Base-by-base conservation (phyloP, 352 stramenopile genomes). In the Pythium aquatile region DNA sequence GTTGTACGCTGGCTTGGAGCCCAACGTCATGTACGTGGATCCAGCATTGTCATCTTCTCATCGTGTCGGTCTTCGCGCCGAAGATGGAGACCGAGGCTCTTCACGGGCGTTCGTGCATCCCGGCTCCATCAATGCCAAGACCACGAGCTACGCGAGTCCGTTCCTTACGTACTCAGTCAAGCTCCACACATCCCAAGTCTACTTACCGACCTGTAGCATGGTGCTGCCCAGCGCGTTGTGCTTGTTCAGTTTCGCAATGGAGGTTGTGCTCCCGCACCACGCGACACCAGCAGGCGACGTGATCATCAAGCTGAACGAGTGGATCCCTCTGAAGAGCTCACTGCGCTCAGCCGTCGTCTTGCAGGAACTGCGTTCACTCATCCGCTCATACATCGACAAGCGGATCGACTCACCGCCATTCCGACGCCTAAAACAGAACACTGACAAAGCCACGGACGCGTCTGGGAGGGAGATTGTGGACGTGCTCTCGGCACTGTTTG, bases 11-110 rank as follows among this genome's bases (percentile, higher is more conserved):
- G 87, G 87, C 20, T 70, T 99, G 30, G 90, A 96, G 39, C 96
- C 96, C 13, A 98, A 98, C 69, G 69, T 99, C 48, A 87, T 98
- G 20, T 82, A 93, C 64, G 71, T 79, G 28, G 78, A 90, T 51
- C 63, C 71, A 5, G 58, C 79, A 24, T 60, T 89, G 40, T 72
- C 76, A 48, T 58, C 48, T 9, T 53, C 55, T 0, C 32, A 62
- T 28, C 55, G 66, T 7, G 51, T 65, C n/a, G 56, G 29, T 8
- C 30, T 73, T 30, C 66, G 66, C 14, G 55, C 48, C 30, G 63
- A 69, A 30, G 61, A 59, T 24, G 73, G 75, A 9, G 77, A 89
- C 61, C 68, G 77, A 29, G 73, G 84, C 62, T 70, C 76, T 42
- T 65, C 66, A 9, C 66, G 78, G 24, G 78, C 91, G 14, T 75